Evolutionary conservation across 768 basidiomycete genomes (phyloP), one percentile per base, ranked within the genome.

Genomic region (Boletus rubroflammeus): DNA sequence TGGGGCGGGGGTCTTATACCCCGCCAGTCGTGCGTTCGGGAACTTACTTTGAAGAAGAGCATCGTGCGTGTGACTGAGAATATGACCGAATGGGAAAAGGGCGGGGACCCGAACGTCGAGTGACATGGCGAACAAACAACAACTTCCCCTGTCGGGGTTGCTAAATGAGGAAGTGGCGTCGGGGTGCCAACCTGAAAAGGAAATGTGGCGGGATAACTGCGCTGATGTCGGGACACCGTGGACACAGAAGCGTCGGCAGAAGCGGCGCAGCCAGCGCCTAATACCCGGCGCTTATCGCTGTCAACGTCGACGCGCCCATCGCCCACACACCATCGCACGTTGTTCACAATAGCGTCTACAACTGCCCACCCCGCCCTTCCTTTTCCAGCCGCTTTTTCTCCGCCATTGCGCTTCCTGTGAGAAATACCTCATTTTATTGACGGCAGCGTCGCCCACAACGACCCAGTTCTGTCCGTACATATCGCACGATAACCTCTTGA

Each of bases 91-190:
- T 52, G 34, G 14, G 54, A 51, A 32, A 43, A 36, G 39, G 68
- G 66, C 70, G 68, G 70, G 66, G 65, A 48, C 54, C 60, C 64
- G 68, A 44, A 62, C 62, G 41, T 58, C 51, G 60, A 19, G 52
- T 58, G 53, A 56, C 47, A 56, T 42, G 59, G 43, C 43, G 55
- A 60, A 17, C 5, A 58, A 55, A 46, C 53, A 58, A 56, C 39
- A 44, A 34, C 50, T 32, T 1, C 13, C 50, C 55, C 50, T 59
- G 64, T 59, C 61, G 55, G 51, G 32, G 3, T 13, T 48, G n/a
- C 68, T 36, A 58, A 51, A 68, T 50, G 0, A 21, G 57, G 68
- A 54, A 50, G 61, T 51, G 57, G 58, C 51, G 62, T 67, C 62
- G 69, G 65, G 46, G 0, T 0, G 1, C 49, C 57, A 42, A 15